Evolutionary conservation across 352 stramenopile species (phyloP).

Genomic region (Globisporangium middletonii): DNA sequence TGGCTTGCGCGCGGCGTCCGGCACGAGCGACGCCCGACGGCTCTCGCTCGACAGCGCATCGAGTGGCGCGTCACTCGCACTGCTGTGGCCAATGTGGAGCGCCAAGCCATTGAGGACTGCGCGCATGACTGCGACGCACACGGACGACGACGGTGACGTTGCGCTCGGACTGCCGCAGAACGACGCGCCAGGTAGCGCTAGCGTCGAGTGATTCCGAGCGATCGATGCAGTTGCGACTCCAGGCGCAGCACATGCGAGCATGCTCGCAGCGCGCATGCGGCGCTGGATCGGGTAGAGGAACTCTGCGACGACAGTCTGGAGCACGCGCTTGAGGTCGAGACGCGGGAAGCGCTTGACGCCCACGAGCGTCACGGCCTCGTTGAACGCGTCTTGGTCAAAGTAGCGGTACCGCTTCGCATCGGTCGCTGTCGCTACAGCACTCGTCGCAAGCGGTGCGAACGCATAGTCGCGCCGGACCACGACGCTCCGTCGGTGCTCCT

Average conservation of each 20-base stretch:
- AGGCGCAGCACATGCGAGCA: conserved; percentile 1
- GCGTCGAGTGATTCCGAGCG: conserved; percentile 2
- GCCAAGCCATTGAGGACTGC: conserved; percentile 44
- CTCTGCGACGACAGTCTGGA: conserved; percentile 48
- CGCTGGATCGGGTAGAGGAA: conserved; percentile 42
- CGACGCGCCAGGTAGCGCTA: conserved; percentile 8
- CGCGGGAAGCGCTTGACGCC: conserved; percentile 55
- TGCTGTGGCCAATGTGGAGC: conserved; percentile 32
- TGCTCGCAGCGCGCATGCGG: conserved; percentile 14
- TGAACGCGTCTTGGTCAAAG: conserved; percentile 65
- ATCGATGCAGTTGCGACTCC: not conserved
- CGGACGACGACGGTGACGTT: conserved; percentile 17
- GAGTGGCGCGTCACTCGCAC: conserved; percentile 6
- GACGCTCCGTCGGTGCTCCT: conserved; percentile 43
- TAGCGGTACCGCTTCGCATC: conserved; percentile 50
- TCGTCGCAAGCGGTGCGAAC: conserved; percentile 16
- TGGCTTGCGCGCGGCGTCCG: conserved; percentile 15
- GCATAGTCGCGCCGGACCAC: conserved; percentile 53
- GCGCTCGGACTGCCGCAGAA: conserved; percentile 13
- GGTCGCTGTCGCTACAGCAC: conserved; percentile 4
- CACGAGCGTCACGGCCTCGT: conserved; percentile 62
- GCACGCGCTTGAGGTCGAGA: conserved; percentile 37
- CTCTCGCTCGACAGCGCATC: conserved; percentile 1
- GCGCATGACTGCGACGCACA: conserved; percentile 27
- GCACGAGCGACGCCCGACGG: not conserved